Evolutionary conservation across 345 rosid genomes (phyloP), one percentile per base, ranked within the genome.

Genomic region (Ricinus communis): DNA sequence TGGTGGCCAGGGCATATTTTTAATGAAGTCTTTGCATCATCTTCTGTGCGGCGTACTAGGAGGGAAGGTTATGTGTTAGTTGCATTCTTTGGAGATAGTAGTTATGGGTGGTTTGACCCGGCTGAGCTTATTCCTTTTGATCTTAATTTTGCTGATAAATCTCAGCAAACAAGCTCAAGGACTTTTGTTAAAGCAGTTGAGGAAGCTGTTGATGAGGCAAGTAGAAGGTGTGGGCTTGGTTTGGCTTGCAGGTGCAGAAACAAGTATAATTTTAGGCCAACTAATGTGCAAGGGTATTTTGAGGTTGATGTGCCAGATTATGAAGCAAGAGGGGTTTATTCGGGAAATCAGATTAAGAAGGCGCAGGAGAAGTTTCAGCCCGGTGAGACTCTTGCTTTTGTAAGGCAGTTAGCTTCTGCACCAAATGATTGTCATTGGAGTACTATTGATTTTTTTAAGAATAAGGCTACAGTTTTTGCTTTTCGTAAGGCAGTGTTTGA

Each of bases 1-100:
- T 93, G 96, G 95, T 96, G 99, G 99, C 99, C 99, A 0, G 99
- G 99, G 43, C 99, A 91, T 74, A 96, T 96, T 67, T 96, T 96
- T 41, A 93, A 88, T 58, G 97, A 96, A 76, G 89, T 85, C 25
- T 87, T 96, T 85, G 99, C 97, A 0, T 36, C 96, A 5, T 72
- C 91, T 18, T 85, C 96, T 12, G 99, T 93, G 47, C 88, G 96
- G 72, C 91, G 91, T 31, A 84, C 90, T 13, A 83, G 98, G 79
- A 86, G 89, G 74, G 87, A 88, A 16, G 99, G 91, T 9, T 88
- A 85, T 85, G 93, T 93, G 5, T 78, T 96, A 76, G 99, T 89
- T 74, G 99, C 99, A 0, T 96, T 96, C 74, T 96, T 93, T 64
- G 97, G 99, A 15, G 99, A 96, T 72, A 96, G 97, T 76, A 93